Evolutionary conservation across 2,329 filamentous ascomycete species (phyloP).

Genomic region (Colletotrichum caudatum): DNA sequence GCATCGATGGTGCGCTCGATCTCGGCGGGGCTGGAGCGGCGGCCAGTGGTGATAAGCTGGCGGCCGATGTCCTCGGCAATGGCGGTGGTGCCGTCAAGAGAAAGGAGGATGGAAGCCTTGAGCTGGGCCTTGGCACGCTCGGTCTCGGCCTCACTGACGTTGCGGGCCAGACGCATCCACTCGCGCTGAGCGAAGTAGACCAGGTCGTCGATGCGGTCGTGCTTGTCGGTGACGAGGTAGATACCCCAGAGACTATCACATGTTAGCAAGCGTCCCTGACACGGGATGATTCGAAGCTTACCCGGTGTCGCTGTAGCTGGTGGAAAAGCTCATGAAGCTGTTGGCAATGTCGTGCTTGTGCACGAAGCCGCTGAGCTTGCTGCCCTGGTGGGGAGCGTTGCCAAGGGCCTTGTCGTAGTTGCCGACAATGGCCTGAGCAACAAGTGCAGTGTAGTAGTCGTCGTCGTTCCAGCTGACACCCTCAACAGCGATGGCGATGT

Average conservation of each 20-base stretch:
- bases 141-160: slow-evolving; percentile 88
- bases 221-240: slow-evolving; percentile 94
- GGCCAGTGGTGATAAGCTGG: slow-evolving; percentile 97
- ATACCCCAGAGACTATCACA: slow-evolving; percentile 92
- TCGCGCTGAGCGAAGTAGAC: slow-evolving; percentile 98
- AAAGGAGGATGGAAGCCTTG: slow-evolving; percentile 97
- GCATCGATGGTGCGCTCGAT: slow-evolving; percentile 91
- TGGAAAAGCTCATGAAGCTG: slow-evolving; percentile 99
- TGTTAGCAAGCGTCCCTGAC: slow-evolving; percentile 47
- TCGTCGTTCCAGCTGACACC: slow-evolving; percentile 99
- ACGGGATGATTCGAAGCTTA: slow-evolving; percentile 62
- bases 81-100: slow-evolving; percentile 96
- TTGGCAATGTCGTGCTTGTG: slow-evolving; percentile 96
- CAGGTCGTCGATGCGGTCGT: slow-evolving; percentile 90
- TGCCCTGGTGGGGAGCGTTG: slow-evolving; percentile 95
- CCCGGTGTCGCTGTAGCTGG: slow-evolving; percentile 99
- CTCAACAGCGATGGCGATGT: slow-evolving; percentile 98
- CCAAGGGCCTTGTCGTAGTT: slow-evolving; percentile 99
- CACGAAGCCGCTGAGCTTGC: slow-evolving; percentile 96
- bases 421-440: slow-evolving; percentile 97
- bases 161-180: slow-evolving; percentile 94
- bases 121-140: slow-evolving; percentile 99
- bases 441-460: slow-evolving; percentile 98
- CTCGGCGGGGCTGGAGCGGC: slow-evolving; percentile 90
- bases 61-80: slow-evolving; percentile 98